Evolutionary conservation across 148 eudicot species (phyloP).

Genomic region (Amaranthus palmeri): DNA sequence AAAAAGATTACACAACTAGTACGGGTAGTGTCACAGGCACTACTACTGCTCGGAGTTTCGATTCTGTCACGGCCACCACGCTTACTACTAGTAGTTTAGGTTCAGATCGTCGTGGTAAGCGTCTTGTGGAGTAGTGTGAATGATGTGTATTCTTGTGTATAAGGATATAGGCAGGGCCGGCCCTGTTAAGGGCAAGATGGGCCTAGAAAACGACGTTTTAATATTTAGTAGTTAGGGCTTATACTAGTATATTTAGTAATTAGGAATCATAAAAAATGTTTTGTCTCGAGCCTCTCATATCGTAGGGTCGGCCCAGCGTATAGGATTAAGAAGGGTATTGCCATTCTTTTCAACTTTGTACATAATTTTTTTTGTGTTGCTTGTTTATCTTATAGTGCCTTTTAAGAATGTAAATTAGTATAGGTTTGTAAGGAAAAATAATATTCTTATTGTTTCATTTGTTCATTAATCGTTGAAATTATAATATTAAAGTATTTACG

Average conservation of each 20-base stretch:
- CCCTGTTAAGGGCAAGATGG: too few species aligned
- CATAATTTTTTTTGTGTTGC: background rate
- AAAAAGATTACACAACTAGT: constrained; percentile 30
- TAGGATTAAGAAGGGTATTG: background rate
- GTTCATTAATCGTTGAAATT: background rate
- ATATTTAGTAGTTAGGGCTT: too few species aligned
- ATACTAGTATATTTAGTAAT: too few species aligned
- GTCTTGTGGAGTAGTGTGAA: constrained; percentile 21
- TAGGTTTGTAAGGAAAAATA: background rate
- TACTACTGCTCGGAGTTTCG: too few species aligned
- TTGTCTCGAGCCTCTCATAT: too few species aligned
- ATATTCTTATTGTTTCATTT: background rate
- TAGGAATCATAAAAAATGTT: too few species aligned
- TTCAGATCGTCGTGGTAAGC: constrained; percentile 42
- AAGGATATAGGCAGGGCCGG: background rate
- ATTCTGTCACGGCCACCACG: constrained; percentile 24
- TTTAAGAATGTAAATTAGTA: constrained; percentile 7
- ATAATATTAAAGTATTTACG: background rate
- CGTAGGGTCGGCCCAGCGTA: too few species aligned
- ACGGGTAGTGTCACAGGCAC: constrained; percentile 21
- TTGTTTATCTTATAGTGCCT: background rate
- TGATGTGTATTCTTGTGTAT: background rate
- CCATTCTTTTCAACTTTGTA: constrained; percentile 1
- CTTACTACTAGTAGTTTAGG: constrained; percentile 16
- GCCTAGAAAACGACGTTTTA: too few species aligned